Percentiles rank a stretch among this genome's conserved stretches.
Conservation (phyloP, 805 yeast species). For the Pichia californica region DNA sequence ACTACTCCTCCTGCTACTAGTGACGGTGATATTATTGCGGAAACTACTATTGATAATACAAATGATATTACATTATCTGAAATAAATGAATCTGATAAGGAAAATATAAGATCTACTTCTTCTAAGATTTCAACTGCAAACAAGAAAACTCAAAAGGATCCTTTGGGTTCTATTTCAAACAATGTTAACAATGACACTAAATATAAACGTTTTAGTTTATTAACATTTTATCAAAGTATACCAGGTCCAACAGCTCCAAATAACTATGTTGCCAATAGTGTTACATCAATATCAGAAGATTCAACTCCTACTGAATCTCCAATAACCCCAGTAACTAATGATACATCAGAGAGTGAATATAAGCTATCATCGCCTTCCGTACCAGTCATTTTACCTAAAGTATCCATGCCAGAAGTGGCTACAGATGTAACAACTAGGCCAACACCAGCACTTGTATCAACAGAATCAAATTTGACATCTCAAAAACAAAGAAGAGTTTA, state of each 20-base stretch:
- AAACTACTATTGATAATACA: conserved; percentile 3
- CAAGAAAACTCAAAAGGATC: background rate
- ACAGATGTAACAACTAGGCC: background rate
- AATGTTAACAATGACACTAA: conserved; percentile 12
- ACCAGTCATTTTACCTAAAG: too few species aligned
- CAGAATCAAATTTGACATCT: background rate
- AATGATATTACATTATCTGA: background rate
- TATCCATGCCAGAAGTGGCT: background rate
- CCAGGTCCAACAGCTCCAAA: conserved; percentile 12
- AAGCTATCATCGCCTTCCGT: background rate
- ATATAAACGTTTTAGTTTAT: conserved; percentile 29
- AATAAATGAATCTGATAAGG: conserved; percentile 6
- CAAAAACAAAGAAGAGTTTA: conserved; percentile 1
- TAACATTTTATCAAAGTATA: conserved; percentile 24
- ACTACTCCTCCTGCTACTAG: too few species aligned
- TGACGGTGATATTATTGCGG: too few species aligned
- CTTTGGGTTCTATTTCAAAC: background rate
- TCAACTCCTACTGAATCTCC: too few species aligned
- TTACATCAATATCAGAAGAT: background rate
- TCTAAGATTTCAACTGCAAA: background rate
- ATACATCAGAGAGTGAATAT: background rate
- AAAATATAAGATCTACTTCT: background rate
- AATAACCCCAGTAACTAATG: too few species aligned
- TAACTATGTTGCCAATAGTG: conserved; percentile 2
- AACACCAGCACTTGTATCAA: background rate